Conservation (phyloP, 805 yeast genomes). For the Ogataea saltuana region DNA sequence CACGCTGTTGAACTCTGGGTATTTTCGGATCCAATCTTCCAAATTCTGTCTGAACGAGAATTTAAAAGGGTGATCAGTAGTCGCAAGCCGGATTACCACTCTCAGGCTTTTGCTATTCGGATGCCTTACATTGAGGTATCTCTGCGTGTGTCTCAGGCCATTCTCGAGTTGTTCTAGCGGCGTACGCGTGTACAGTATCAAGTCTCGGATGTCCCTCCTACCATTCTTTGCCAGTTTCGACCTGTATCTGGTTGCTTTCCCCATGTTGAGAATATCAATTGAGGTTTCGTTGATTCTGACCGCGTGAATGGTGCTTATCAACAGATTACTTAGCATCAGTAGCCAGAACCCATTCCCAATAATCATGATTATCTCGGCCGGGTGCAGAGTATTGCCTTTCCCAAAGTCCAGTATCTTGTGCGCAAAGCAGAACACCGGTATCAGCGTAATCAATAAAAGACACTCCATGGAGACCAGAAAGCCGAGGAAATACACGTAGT, state of each 20-base stretch:
- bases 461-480: conserved; percentile 43
- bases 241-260: conserved; percentile 13
- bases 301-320: conserved; percentile 45
- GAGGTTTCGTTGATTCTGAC: conserved; percentile 54
- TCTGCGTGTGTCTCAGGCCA: conserved; percentile 23
- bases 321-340: conserved; percentile 40
- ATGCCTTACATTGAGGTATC: conserved; percentile 48
- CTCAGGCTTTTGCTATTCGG: conserved; percentile 35
- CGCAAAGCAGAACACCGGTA: conserved; percentile 39
- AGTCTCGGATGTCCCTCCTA: conserved; percentile 24
- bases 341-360: conserved; percentile 47
- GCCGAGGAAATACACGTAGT: conserved; percentile 60
- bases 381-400: conserved; percentile 21
- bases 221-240: conserved; percentile 27
- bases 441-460: conserved; percentile 41
- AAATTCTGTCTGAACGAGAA: conserved; percentile 41
- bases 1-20: conserved; percentile 16
- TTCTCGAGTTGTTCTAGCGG: neutral
- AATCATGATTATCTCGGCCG: conserved; percentile 36
- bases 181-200: neutral
- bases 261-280: conserved; percentile 43
- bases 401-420: conserved; percentile 31
- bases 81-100: conserved; percentile 38
- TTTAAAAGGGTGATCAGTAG: conserved; percentile 38
- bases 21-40: conserved; percentile 29